Conservation (phyloP, 139 green algal species). For the Trebouxia sp. region DNA sequence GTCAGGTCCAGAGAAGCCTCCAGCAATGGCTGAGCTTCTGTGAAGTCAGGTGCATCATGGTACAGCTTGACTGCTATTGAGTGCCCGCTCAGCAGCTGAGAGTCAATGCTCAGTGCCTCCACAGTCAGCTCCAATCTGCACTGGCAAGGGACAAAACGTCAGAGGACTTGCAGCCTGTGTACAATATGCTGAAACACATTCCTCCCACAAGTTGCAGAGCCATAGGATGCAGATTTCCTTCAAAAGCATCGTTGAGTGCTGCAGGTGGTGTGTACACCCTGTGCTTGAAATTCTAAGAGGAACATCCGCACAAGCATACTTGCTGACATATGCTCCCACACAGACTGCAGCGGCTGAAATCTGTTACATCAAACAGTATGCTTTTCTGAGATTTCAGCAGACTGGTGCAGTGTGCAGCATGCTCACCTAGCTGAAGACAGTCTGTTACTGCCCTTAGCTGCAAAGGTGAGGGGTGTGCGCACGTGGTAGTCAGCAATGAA, state of each 20-base stretch:
- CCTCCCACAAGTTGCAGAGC: neutral
- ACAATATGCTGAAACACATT: too few species aligned
- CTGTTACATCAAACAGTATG: too few species aligned
- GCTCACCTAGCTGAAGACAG: neutral
- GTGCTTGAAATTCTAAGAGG: too few species aligned
- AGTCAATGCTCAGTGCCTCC: neutral
- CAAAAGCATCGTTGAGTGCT: too few species aligned
- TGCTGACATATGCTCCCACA: too few species aligned
- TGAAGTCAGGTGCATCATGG: neutral
- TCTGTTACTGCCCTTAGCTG: neutral
- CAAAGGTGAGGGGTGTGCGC: constrained; percentile 62
- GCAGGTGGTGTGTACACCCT: too few species aligned
- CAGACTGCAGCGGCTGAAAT: too few species aligned
- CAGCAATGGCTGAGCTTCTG: neutral
- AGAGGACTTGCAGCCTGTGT: too few species aligned
- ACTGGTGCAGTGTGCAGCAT: neutral
- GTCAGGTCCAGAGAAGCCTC: neutral
- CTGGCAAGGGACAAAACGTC: too few species aligned
- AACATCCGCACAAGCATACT: too few species aligned
- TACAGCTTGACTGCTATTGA: constrained; percentile 19
- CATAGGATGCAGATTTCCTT: too few species aligned
- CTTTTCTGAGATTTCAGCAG: neutral
- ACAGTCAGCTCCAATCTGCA: constrained; percentile 45
- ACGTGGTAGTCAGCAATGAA: constrained; percentile 76
- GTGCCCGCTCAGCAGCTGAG: neutral